Evolutionary conservation across 768 basidiomycete species (phyloP), one percentile per base, ranked within the genome.

Genomic region (Tylopilus sp.): DNA sequence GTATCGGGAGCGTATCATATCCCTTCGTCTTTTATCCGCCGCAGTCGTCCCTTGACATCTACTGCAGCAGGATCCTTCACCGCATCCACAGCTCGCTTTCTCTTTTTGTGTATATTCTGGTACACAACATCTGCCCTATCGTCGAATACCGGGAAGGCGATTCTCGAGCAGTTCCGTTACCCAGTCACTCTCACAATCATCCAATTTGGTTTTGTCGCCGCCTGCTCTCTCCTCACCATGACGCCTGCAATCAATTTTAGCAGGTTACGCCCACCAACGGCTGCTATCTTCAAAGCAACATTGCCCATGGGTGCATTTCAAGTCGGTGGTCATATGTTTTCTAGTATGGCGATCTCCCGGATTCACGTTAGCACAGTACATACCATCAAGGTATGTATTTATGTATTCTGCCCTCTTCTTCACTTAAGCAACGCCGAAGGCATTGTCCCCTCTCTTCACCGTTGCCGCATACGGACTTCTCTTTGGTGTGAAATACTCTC

Each of bases 361-460:
- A 96, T 98, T 55, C 92, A 90, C 3, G 97, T 99, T 54, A 93
- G 90, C 74, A 99, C 97, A 1, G 94, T 98, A 14, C 97, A 99
- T 70, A 98, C 96, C 43, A 98, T 98, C 73, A 99, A 99, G 86
- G 96, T 96, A 79, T 45, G 43, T 45, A 50, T 28, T 34, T 30
- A 46, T 26, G 16, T 36, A 28, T 45, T 50, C 17, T 50, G 12
- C 8, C 50, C 19, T 40, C 19, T 33, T 45, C 28, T 37, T 50
- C 26, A n/a, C 46, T 55, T 40, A 51, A 49, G 38, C 52, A 13
- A 31, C 19, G 25, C 36, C 46, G 7, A 59, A 98, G 97, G 97
- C 97, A 0, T 75, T 98, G 38, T 98, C 97, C 1, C 97, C 97
- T 0, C 77, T 98, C 25, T 98, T 98, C 76, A 99, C 97, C 3